Evolutionary conservation across 1,139 yeast genomes (phyloP).

Genomic region (Nakaseomyces delphensis): DNA sequence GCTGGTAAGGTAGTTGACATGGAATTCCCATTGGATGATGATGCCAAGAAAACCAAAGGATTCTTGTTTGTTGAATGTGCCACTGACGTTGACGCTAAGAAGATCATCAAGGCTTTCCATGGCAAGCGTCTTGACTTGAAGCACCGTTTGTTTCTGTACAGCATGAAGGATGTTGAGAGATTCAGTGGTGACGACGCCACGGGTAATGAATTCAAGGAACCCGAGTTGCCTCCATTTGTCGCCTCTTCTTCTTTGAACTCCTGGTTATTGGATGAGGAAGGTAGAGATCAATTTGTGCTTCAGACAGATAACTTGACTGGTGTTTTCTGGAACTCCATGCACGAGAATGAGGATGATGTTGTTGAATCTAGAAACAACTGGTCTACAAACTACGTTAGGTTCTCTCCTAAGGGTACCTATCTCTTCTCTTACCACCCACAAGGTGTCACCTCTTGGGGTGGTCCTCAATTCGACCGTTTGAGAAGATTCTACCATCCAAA

Average conservation of each 20-base stretch:
- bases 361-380: slow-evolving; percentile 74
- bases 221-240: slow-evolving; percentile 59
- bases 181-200: slow-evolving; percentile 40
- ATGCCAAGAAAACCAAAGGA: slow-evolving; percentile 75
- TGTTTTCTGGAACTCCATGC: slow-evolving; percentile 78
- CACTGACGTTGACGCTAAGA: slow-evolving; percentile 56
- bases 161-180: slow-evolving; percentile 75
- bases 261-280: slow-evolving; percentile 84
- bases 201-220: slow-evolving; percentile 64
- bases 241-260: slow-evolving; percentile 74
- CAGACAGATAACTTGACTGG: slow-evolving; percentile 79
- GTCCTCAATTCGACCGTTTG: slow-evolving; percentile 64
- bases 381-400: slow-evolving; percentile 74
- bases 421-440: slow-evolving; percentile 84
- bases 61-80: slow-evolving; percentile 80
- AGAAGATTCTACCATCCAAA: slow-evolving; percentile 81
- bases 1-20: slow-evolving; percentile 48
- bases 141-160: slow-evolving; percentile 82
- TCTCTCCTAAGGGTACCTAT: slow-evolving; percentile 91
- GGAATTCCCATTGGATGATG: slow-evolving; percentile 65
- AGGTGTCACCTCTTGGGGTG: slow-evolving; percentile 97
- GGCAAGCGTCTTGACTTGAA: slow-evolving; percentile 89
- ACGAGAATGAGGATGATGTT: slow-evolving; percentile 65
- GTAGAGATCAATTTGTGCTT: slow-evolving; percentile 83
- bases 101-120: slow-evolving; percentile 72